These are phyloP conservation scores for Oemleria cerasiformis DNA, from an alignment of 306 rosid genomes.

Conservation along the genomic window DNA sequence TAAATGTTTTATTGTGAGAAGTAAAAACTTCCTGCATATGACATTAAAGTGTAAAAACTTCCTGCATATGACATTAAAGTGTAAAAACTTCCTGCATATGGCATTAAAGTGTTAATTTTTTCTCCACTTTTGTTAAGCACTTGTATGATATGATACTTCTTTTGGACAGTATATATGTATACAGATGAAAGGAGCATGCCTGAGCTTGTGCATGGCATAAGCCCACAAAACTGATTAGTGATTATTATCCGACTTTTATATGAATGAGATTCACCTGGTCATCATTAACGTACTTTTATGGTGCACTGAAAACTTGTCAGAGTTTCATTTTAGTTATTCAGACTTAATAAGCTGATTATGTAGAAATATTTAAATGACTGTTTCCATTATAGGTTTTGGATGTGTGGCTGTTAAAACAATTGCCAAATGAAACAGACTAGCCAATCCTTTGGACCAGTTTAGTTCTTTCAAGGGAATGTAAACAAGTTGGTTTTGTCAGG, in stretches of 20 bases:
- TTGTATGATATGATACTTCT: not conserved
- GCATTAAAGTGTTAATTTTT: not conserved
- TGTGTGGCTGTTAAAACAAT: not conserved
- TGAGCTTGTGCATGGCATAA: not conserved
- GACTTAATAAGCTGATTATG: not conserved
- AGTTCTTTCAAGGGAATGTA: too few relatives aligned
- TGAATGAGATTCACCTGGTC: not conserved
- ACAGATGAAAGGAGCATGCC: not conserved
- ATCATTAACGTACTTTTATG: not conserved
- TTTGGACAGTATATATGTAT: not conserved
- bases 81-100: not conserved
- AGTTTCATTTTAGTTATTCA: not conserved
- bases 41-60: not conserved
- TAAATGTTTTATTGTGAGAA: not conserved
- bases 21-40: not conserved
- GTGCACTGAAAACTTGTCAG: not conserved
- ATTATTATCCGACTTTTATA: not conserved
- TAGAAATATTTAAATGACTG: not conserved
- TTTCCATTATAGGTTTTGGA: not conserved
- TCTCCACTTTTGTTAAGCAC: not conserved
- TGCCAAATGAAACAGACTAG: not conserved
- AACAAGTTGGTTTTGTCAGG: conserved; percentile 9
- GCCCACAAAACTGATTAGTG: not conserved
- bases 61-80: not conserved
- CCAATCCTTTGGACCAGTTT: not conserved